phyloP scores from a whole-genome alignment of 2,329 filamentous ascomycete species.

The Xylariomycetidae sp. region DNA sequence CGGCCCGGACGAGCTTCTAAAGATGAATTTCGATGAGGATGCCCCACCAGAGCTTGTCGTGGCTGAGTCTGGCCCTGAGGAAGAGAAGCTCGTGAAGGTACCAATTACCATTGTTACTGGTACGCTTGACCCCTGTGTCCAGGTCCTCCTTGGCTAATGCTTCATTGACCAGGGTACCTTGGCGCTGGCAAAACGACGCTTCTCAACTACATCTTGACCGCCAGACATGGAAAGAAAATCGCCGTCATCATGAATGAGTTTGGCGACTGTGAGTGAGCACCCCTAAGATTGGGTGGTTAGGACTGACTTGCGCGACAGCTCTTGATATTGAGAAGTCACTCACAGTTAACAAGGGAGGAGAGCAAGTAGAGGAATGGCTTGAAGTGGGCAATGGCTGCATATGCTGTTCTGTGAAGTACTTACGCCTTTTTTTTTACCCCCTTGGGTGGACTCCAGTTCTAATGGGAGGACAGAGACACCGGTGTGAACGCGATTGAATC shows the following conservation, averaged over 20 bases:
- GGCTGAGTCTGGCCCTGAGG: conserved; percentile 27
- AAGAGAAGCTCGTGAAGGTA: conserved; percentile 59
- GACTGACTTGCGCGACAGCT: no score
- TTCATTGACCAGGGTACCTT: conserved; percentile 66
- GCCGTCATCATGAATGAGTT: conserved; percentile 97
- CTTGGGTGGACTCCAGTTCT: conserved; percentile 11
- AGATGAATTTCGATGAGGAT: conserved; percentile 64
- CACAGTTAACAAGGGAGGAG: conserved; percentile 78
- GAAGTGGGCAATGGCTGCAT: conserved; percentile 96
- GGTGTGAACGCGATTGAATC: conserved; percentile 94
- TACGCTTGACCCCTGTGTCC: conserved; percentile 25
- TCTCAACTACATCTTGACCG: conserved; percentile 91
- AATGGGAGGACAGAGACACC: conserved; percentile 58
- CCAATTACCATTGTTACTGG: conserved; percentile 84
- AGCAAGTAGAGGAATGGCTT: conserved; percentile 89
- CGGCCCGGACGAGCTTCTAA: no score
- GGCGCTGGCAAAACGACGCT: conserved; percentile 94
- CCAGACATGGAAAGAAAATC: conserved; percentile 95
- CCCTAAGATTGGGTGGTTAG: neutral
- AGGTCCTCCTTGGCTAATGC: neutral
- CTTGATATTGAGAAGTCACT: conserved; percentile 94
- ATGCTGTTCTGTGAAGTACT: conserved; percentile 91
- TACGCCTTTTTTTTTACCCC: no score
- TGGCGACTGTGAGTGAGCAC: conserved; percentile 63
- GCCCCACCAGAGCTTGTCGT: conserved; percentile 57